These are phyloP conservation scores for Jimgerdemannia flammicorona DNA, from an alignment of 192 early-diverging fungal genomes.

Conservation along the genomic window DNA sequence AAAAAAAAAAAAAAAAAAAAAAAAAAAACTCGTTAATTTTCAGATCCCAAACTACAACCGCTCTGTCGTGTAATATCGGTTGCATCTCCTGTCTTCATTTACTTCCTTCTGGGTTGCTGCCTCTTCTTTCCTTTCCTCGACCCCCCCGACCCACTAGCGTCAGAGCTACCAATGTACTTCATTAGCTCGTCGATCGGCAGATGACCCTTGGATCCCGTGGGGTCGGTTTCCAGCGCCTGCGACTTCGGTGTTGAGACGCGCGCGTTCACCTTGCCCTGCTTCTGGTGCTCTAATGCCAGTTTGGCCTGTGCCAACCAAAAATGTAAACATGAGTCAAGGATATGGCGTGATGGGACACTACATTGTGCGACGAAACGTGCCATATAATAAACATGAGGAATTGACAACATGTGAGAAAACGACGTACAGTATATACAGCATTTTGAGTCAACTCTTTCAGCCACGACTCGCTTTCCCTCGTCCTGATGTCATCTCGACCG, in stretches of 20 bases:
- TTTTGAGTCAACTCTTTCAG: slow-evolving; percentile 63
- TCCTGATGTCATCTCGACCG: slow-evolving; percentile 69
- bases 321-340: not conserved
- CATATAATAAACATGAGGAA: no score
- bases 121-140: not conserved
- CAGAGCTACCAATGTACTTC: slow-evolving; percentile 47
- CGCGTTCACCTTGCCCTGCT: slow-evolving; percentile 2
- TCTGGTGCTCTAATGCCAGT: slow-evolving; percentile 13
- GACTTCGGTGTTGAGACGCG: not conserved
- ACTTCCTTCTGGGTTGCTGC: slow-evolving; percentile 6
- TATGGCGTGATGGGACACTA: not conserved
- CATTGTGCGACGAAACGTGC: no score
- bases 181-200: slow-evolving; percentile 76
- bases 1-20: no score
- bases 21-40: not conserved
- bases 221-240: not conserved
- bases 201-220: slow-evolving; percentile 54
- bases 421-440: slow-evolving; percentile 42
- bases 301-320: slow-evolving; percentile 11
- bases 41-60: no score
- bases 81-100: not conserved
- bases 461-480: slow-evolving; percentile 65
- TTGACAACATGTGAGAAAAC: not conserved
- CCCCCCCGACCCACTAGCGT: not conserved
- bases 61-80: not conserved